Evolutionary conservation across 164 flowering plant genomes (phyloP).

Genomic region (Sedum album): DNA sequence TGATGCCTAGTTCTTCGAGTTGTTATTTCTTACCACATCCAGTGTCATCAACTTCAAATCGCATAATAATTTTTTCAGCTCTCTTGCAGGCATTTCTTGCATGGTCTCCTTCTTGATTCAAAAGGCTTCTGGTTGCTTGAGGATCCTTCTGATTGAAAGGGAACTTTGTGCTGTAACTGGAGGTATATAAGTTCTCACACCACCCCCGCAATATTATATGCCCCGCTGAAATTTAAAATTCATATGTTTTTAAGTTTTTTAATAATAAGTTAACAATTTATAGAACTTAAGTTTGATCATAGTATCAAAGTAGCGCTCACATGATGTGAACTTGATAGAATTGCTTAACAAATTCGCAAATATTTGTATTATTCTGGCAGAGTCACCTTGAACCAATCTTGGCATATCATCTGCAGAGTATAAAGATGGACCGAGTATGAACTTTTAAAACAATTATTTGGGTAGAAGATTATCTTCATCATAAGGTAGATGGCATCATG

Average conservation of each 20-base stretch:
- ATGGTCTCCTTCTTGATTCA: conserved; percentile 41
- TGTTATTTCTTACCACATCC: conserved; percentile 66
- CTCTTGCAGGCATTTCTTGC: conserved; percentile 32
- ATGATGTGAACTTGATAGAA: conserved; percentile 85
- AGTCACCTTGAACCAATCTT: conserved; percentile 74
- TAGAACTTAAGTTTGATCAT: no score
- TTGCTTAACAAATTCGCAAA: conserved; percentile 92
- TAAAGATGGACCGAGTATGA: not conserved
- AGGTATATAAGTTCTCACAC: conserved; percentile 46
- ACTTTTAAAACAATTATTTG: not conserved
- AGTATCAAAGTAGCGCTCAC: conserved; percentile 44
- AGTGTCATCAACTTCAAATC: conserved; percentile 93
- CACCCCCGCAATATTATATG: conserved; percentile 79
- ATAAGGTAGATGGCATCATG: not conserved
- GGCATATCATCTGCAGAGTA: conserved; percentile 75
- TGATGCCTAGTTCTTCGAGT: not conserved
- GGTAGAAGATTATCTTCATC: no score
- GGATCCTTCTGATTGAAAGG: conserved; percentile 32
- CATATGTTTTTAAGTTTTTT: no score
- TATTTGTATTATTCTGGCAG: conserved; percentile 91
- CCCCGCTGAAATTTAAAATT: conserved; percentile 53
- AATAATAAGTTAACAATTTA: no score
- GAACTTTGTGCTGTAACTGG: conserved; percentile 16
- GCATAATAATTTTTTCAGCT: conserved; percentile 51
- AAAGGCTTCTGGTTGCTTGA: conserved; percentile 23